Evolutionary conservation across 352 stramenopile genomes (phyloP).

Genomic region (Pythium rhizo-oryzae): DNA sequence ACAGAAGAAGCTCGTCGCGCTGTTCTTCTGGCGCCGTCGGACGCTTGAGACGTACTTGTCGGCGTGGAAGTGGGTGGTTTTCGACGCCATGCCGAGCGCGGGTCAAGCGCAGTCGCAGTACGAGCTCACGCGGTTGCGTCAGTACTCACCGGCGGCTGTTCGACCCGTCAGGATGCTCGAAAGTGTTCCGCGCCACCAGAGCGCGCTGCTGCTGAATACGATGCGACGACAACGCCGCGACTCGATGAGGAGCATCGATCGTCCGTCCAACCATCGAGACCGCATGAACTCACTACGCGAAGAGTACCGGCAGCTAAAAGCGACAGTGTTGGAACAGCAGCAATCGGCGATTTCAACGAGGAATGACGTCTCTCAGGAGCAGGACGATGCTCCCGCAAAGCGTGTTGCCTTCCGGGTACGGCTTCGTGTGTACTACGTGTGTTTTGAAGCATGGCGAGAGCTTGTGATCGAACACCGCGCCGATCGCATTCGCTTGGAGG

Average conservation of each 20-base stretch:
- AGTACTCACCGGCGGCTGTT: not conserved
- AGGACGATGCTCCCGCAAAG: not conserved
- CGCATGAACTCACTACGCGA: conserved; percentile 24
- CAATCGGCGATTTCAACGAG: not conserved
- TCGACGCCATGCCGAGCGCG: not conserved
- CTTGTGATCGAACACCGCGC: not conserved
- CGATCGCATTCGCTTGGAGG: not conserved
- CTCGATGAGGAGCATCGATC: not conserved
- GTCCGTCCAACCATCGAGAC: not conserved
- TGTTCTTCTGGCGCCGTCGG: conserved; percentile 30
- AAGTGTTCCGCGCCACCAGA: not conserved
- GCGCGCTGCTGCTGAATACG: conserved; percentile 11
- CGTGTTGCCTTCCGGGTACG: conserved; percentile 8
- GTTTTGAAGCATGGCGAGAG: conserved; percentile 9
- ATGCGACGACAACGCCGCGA: not conserved
- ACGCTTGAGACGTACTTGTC: conserved; percentile 25
- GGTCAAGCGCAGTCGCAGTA: not conserved
- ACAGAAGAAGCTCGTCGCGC: conserved; percentile 28
- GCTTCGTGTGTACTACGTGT: conserved; percentile 11
- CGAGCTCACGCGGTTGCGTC: conserved; percentile 9
- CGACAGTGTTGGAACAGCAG: not conserved
- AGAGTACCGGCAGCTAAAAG: conserved; percentile 28
- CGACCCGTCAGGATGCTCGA: not conserved
- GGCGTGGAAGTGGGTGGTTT: conserved; percentile 21
- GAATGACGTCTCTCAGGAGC: not conserved